Base-by-base conservation (phyloP, 2,329 filamentous ascomycete genomes). In the Falciphora oryzae region DNA sequence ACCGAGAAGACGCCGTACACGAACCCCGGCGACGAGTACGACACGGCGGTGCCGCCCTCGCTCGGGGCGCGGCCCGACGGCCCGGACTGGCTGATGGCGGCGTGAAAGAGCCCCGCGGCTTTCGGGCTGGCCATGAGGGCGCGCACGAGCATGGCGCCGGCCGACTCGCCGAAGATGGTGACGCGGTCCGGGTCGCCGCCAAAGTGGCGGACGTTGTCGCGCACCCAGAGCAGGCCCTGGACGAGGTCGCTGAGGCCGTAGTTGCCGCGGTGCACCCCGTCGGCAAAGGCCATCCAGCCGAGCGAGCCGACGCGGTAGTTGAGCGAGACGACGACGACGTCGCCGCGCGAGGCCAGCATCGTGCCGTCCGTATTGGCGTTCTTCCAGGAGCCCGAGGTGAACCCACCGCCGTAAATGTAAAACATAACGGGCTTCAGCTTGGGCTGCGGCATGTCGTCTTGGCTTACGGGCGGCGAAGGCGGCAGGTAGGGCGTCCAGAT, bases 311-410 rank as follows among this genome's bases (percentile, higher is more conserved):
- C 68, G 50, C 73, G 71, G 68, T 81, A 81, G 66, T 80, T 80
- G 60, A 79, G 73, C 3, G 76, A 74, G 0, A 81, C 75, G 3
- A 76, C 72, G 0, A 81, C 78, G 10, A 79, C 76, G 66, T 81
- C 79, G 16, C 80, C 79, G 18, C 79, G 71, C 22, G 79, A 77
- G 3, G 77, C 78, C 38, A 81, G 70, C 67, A 78, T 79, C 2
- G 77, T 77, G n/a, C 79, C 78, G 68, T 80, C 79, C 31, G 77
- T 79, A 22, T 77, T 78, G 5, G 77, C 70, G 65, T 81, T 79
- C 63, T 76, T 77, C 13, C 76, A 76, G 13, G 74, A 76, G 3
- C 79, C 80, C 6, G 68, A 70, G 1, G 72, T 75, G 59, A 80
- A 76, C 1, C 74, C 77, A 10, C 79, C 79, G 18, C 80, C 80